phyloP scores from a whole-genome alignment of 2,329 filamentous ascomycete genomes.

The Colletotrichum sublineola region DNA sequence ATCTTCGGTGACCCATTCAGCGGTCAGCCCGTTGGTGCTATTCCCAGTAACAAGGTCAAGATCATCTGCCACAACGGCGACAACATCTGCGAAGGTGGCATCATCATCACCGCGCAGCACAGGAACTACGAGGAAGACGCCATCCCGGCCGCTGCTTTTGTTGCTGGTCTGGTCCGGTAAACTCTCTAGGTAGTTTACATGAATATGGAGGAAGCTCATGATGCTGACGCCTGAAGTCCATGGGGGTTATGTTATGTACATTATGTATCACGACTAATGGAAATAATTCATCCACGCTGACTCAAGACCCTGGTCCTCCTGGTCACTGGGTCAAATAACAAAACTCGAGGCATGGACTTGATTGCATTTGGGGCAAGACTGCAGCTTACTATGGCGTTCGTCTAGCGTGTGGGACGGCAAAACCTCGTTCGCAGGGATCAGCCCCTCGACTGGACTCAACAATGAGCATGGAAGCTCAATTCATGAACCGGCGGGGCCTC shows the following conservation, averaged over 20 bases:
- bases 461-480: neutral
- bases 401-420: no score
- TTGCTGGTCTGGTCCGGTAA: conserved; percentile 43
- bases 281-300: neutral
- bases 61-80: conserved; percentile 52
- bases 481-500: neutral
- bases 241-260: neutral
- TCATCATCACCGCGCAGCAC: conserved; percentile 47
- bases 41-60: conserved; percentile 30
- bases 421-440: neutral
- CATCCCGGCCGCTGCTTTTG: conserved; percentile 47
- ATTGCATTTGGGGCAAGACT: neutral
- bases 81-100: conserved; percentile 49
- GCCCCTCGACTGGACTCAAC: neutral
- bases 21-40: conserved; percentile 21
- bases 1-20: conserved; percentile 42
- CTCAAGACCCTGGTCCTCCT: neutral
- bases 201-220: neutral
- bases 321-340: neutral
- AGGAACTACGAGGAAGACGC: conserved; percentile 49
- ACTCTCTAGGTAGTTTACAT: no score
- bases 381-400: neutral
- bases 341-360: neutral
- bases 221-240: neutral
- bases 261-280: neutral